phyloP scores from a whole-genome alignment of 2,329 filamentous ascomycete genomes.

The Cadophora luteo-olivacea region DNA sequence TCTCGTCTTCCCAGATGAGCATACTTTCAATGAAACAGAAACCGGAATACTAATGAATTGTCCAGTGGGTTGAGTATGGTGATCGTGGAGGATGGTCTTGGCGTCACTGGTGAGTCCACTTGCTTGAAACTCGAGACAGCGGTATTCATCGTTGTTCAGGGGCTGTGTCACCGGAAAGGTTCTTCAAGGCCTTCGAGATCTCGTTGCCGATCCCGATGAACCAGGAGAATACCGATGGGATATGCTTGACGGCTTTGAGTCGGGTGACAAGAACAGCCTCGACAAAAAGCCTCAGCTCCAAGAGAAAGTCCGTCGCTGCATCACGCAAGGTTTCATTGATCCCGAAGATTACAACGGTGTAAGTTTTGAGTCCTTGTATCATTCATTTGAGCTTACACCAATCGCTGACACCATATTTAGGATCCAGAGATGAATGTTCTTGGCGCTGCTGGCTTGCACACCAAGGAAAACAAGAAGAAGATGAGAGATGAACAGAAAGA shows the following conservation, averaged over 20 bases:
- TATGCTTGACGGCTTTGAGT: constrained; percentile 71
- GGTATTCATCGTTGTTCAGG: constrained; percentile 56
- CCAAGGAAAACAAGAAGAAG: constrained; percentile 36
- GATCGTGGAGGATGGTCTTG: constrained; percentile 72
- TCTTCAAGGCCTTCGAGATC: constrained; percentile 68
- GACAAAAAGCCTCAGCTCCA: constrained; percentile 63
- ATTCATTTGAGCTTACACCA: no score
- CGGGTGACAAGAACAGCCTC: constrained; percentile 69
- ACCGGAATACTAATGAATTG: not conserved
- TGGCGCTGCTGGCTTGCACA: constrained; percentile 39
- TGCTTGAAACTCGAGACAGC: not conserved
- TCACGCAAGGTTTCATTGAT: constrained; percentile 81
- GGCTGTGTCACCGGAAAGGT: constrained; percentile 85
- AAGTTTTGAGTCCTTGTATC: constrained; percentile 32
- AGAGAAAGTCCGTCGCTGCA: constrained; percentile 74
- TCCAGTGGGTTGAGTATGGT: constrained; percentile 65
- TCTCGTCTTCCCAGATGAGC: no score
- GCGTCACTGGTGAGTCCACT: constrained; percentile 80
- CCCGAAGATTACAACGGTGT: constrained; percentile 90
- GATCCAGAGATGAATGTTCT: constrained; percentile 46
- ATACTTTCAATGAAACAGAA: no score
- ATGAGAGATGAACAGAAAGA: constrained; percentile 30
- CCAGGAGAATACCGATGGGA: constrained; percentile 53
- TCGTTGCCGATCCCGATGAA: constrained; percentile 54
- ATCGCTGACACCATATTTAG: constrained; percentile 26